phyloP scores from a whole-genome alignment of 225 moss, liverwort and hornwort species.

The Sphagnum contortum region DNA sequence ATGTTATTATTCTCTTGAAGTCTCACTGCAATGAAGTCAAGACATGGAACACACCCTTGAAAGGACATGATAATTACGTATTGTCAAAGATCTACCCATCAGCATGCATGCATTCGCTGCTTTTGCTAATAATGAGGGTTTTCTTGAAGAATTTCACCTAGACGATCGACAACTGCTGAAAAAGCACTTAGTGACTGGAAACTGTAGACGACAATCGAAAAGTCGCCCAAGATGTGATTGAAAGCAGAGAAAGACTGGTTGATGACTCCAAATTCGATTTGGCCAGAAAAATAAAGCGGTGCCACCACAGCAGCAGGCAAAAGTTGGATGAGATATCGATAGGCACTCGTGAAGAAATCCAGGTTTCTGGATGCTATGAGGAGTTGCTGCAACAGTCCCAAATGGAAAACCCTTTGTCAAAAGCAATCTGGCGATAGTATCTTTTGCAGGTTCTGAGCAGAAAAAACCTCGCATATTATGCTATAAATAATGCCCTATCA shows the following conservation, averaged over 20 bases:
- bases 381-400: conserved; percentile 25
- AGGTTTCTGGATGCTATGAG: conserved; percentile 33
- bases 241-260: conserved; percentile 50
- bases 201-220: conserved; percentile 42
- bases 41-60: too few relatives aligned
- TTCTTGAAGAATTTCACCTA: conserved; percentile 12
- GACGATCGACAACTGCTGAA: conserved; percentile 31
- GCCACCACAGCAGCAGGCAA: conserved; percentile 49
- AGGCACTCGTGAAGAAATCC: conserved; percentile 46
- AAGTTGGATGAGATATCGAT: conserved; percentile 36
- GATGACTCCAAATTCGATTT: conserved; percentile 49
- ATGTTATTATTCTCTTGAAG: too few relatives aligned
- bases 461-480: too few relatives aligned
- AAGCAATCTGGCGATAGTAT: too few relatives aligned
- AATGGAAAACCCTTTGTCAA: background rate
- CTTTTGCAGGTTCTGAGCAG: too few relatives aligned
- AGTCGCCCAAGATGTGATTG: conserved; percentile 39
- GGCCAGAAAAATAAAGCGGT: conserved; percentile 31
- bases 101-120: too few relatives aligned
- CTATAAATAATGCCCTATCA: too few relatives aligned
- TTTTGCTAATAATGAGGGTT: too few relatives aligned
- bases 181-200: conserved; percentile 44
- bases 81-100: too few relatives aligned
- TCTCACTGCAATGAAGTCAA: too few relatives aligned
- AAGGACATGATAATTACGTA: too few relatives aligned